A percentile compares a stretch with the other conserved stretches of the same genome.
Evolutionary conservation across 768 basidiomycete genomes (phyloP).

Genomic region (Epithele typhae): DNA sequence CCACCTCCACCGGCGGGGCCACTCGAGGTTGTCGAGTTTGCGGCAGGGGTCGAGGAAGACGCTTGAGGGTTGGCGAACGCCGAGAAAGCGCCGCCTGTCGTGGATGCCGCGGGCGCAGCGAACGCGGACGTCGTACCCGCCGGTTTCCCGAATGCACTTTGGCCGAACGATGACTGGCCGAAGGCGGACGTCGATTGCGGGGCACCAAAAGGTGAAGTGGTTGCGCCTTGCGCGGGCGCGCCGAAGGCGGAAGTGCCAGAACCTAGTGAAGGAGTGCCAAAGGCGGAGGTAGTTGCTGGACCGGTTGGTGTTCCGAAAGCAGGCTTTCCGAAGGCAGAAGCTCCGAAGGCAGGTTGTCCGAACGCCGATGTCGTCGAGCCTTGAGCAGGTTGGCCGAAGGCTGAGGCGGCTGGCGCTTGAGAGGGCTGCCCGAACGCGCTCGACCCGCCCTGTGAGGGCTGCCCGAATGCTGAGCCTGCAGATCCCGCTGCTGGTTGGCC

Average conservation of each 20-base stretch:
- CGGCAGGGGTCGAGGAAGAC: constrained; percentile 18
- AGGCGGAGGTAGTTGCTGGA: constrained; percentile 19
- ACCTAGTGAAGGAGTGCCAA: neutral
- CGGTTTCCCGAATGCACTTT: constrained; percentile 16
- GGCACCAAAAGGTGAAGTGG: neutral
- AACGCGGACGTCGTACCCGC: constrained; percentile 35
- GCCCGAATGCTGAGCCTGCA: constrained; percentile 34
- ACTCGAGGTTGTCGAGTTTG: neutral
- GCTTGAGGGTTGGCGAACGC: constrained; percentile 27
- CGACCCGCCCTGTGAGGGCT: constrained; percentile 21
- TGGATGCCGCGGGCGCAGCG: constrained; percentile 13
- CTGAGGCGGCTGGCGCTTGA: constrained; percentile 17
- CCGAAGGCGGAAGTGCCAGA: constrained; percentile 17
- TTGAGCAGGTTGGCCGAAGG: constrained; percentile 27
- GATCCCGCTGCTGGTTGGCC: constrained; percentile 1
- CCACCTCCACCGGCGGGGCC: constrained; percentile 15
- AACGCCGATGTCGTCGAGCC: constrained; percentile 25
- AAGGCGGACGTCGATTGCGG: constrained; percentile 5
- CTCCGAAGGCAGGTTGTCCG: constrained; percentile 20
- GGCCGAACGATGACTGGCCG: constrained; percentile 1
- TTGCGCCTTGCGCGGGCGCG: constrained; percentile 1
- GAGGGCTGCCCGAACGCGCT: constrained; percentile 36
- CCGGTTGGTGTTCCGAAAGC: too few relatives aligned
- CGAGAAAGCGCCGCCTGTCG: constrained; percentile 43
- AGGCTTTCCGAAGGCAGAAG: constrained; percentile 19